Base-by-base conservation (phyloP, 2,329 filamentous ascomycete genomes). In the Aureobasidium sp. region DNA sequence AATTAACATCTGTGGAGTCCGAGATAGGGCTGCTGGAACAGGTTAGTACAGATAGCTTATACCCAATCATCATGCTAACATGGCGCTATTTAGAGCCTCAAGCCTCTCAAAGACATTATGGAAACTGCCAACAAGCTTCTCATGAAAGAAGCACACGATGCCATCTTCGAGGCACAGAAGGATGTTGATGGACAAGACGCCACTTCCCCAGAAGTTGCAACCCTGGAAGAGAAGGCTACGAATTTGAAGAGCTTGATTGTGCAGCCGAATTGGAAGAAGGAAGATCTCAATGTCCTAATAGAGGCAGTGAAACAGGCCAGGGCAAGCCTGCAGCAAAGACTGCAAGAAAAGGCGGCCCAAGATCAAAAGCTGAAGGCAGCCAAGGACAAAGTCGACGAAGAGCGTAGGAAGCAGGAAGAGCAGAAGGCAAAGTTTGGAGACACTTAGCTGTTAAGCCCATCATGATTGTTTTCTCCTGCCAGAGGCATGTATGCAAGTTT, bases 161-260 rank as follows among this genome's bases (percentile, higher is more conserved):
- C 70, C 21, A 72, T 74, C 50, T 72, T 74, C 30, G 68, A 67
- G 1, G 71, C 67, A 11, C 71, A 74, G 55, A 71, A 70, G 42
- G 69, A 70, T n/a, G 63, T 72, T 2, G 59, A 71, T 2, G 67
- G 68, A 21, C 55, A 62, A 5, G 65, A 63, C 27, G 63, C 62
- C 13, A 42, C 57, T 1, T 49, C 49, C 10, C 61, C 65, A 3
- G 68, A 72, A 32, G 36, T 70, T 32, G 61, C 63, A n/a, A 55
- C 44, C 1, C 63, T 73, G 3, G 65, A 66, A n/a, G 66, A 66
- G 16, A 64, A 65, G 13, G 65, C 69, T 16, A 64, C 67, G 13
- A 50, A 54, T 7, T 59, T 73, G 32, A 73, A 73, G 57, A 59
- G 63, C 36, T 58, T 73, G 39, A 66, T 73, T 52, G 69, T 73